A percentile compares a stretch with the other conserved stretches of the same genome.
These are phyloP conservation scores for Hypoxylon lenormandii DNA, from an alignment of 495 filamentous ascomycete genomes.

Conservation along the genomic window DNA sequence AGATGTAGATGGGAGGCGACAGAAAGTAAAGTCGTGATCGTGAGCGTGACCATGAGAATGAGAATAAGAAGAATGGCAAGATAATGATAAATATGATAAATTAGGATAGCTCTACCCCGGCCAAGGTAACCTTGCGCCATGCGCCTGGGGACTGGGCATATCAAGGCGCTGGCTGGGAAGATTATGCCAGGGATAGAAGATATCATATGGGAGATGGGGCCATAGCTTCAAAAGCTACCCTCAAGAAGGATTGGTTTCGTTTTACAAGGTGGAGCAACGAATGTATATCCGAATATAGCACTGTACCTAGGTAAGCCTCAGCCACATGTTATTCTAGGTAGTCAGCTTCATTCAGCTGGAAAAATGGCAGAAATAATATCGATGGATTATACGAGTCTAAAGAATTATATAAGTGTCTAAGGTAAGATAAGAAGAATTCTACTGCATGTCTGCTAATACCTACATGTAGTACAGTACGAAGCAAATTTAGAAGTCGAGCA, in stretches of 20 bases:
- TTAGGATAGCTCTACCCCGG: slow-evolving; percentile 22
- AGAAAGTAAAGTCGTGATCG: slow-evolving; percentile 1
- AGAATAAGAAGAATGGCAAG: background rate
- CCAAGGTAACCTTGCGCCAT: background rate
- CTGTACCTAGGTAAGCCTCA: no score
- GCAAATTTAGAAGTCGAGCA: no score
- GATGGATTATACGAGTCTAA: no score
- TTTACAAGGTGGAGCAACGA: slow-evolving; percentile 16
- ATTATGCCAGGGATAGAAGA: slow-evolving; percentile 22
- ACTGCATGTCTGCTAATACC: no score
- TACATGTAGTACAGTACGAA: no score
- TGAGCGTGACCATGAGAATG: slow-evolving; percentile 21
- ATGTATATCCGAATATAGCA: slow-evolving; percentile 7
- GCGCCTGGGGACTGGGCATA: slow-evolving; percentile 15
- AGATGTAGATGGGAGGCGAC: slow-evolving; percentile 9
- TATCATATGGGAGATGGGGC: slow-evolving; percentile 24
- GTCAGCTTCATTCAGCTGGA: no score
- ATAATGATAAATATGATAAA: slow-evolving; percentile 28
- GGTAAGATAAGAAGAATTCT: no score
- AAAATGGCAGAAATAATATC: no score
- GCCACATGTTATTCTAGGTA: no score
- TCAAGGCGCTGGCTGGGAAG: slow-evolving; percentile 31
- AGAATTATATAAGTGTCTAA: no score
- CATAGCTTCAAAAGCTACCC: slow-evolving; percentile 24
- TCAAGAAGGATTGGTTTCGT: slow-evolving; percentile 19